phyloP scores from a whole-genome alignment of 2,329 filamentous ascomycete genomes.

The Westerdykella aurantiaca region DNA sequence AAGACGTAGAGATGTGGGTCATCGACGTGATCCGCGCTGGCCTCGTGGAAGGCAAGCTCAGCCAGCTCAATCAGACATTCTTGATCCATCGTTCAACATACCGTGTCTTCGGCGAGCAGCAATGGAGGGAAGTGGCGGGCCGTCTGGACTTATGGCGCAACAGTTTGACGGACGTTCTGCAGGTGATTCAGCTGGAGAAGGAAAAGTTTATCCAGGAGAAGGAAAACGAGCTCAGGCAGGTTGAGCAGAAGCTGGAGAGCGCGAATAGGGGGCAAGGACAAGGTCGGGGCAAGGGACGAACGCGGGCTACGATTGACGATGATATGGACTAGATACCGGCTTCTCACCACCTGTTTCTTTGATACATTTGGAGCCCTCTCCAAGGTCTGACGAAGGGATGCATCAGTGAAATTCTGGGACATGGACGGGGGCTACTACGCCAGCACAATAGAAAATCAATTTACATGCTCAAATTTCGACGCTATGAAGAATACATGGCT shows the following conservation, averaged over 20 bases:
- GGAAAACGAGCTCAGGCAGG: conserved; percentile 69
- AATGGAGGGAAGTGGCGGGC: conserved; percentile 92
- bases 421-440: conserved; percentile 16
- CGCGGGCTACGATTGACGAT: conserved; percentile 30
- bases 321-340: conserved; percentile 27
- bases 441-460: conserved; percentile 27
- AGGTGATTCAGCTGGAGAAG: conserved; percentile 74
- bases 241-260: conserved; percentile 58
- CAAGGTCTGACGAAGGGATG: conserved; percentile 14
- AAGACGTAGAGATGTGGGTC: conserved; percentile 96
- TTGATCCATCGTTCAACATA: conserved; percentile 94
- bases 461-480: conserved; percentile 8
- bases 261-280: conserved; percentile 20
- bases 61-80: conserved; percentile 87
- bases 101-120: conserved; percentile 94
- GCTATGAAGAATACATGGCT: not conserved
- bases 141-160: conserved; percentile 86
- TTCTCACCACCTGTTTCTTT: conserved; percentile 9
- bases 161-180: conserved; percentile 71
- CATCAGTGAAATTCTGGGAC: conserved; percentile 24
- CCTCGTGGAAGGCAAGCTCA: conserved; percentile 92
- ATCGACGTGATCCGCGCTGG: conserved; percentile 97
- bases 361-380: conserved; percentile 8
- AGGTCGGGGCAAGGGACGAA: conserved; percentile 19
- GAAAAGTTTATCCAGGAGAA: conserved; percentile 68